Evolutionary conservation across 331 rosid species (phyloP).

Genomic region (Stylosanthes scabra): DNA sequence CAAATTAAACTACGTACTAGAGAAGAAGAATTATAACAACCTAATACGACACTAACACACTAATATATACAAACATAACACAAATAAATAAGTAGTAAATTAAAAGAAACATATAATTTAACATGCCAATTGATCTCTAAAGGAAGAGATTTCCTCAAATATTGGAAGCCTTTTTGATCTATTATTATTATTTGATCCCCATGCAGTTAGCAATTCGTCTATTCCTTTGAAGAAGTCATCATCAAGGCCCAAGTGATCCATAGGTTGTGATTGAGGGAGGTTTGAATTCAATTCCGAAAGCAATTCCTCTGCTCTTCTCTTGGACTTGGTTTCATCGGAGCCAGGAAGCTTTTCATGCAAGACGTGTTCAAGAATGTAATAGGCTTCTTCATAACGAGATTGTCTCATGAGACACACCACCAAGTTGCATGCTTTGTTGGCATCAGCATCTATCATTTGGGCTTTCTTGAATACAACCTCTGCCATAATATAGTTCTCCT

Average conservation of each 20-base stretch:
- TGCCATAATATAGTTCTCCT: constrained; percentile 66
- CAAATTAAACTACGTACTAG: too few species aligned
- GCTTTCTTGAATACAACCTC: constrained; percentile 84
- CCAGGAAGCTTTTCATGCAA: constrained; percentile 54
- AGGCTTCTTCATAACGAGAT: constrained; percentile 63
- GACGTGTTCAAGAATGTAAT: constrained; percentile 52
- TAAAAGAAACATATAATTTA: constrained; percentile 29
- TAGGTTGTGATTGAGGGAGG: constrained; percentile 16
- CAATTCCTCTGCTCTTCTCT: constrained; percentile 63
- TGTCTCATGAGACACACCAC: constrained; percentile 73
- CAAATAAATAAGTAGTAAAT: too few species aligned
- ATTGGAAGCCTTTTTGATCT: constrained; percentile 87
- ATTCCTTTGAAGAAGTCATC: constrained; percentile 72
- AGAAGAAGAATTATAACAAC: neutral
- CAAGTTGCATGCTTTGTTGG: constrained; percentile 90
- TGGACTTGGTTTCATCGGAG: constrained; percentile 59
- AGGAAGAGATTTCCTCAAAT: constrained; percentile 85
- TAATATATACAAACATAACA: neutral
- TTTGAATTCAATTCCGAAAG: constrained; percentile 46
- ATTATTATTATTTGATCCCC: constrained; percentile 53
- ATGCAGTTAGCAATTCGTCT: constrained; percentile 61
- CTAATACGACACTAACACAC: constrained; percentile 25
- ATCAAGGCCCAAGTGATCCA: constrained; percentile 49
- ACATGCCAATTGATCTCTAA: constrained; percentile 87
- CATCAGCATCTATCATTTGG: constrained; percentile 81